Evolutionary conservation across 2,329 filamentous ascomycete genomes (phyloP).

Genomic region (Hypoxylon sp.): DNA sequence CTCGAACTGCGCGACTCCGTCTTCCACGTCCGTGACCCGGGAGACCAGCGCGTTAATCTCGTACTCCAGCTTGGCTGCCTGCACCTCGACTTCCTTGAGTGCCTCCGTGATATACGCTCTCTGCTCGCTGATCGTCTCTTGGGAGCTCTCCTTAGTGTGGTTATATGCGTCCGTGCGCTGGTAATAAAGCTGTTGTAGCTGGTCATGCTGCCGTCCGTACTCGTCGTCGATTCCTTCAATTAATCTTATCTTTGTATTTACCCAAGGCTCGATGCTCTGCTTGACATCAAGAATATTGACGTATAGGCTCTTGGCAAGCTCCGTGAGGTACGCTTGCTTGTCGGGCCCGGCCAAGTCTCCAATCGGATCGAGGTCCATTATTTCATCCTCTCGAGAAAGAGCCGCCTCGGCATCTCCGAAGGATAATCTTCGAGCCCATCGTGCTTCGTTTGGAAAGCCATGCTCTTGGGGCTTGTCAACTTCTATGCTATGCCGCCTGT

Average conservation of each 20-base stretch:
- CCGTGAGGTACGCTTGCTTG: constrained; percentile 52
- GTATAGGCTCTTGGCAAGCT: constrained; percentile 68
- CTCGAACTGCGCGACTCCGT: constrained; percentile 83
- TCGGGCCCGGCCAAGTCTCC: constrained; percentile 43
- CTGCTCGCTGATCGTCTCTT: constrained; percentile 77
- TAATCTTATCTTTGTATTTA: constrained; percentile 64
- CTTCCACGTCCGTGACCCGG: constrained; percentile 88
- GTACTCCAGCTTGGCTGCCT: constrained; percentile 90
- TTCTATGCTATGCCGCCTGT: constrained; percentile 71
- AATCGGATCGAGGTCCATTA: constrained; percentile 58
- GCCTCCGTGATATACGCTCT: constrained; percentile 75
- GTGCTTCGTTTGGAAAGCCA: constrained; percentile 63
- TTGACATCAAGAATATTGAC: constrained; percentile 64
- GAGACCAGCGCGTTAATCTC: constrained; percentile 84
- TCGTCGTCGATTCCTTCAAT: constrained; percentile 71
- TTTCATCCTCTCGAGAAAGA: constrained; percentile 73
- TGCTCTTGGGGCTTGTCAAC: constrained; percentile 49
- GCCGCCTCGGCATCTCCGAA: constrained; percentile 82
- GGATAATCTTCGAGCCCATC: constrained; percentile 78
- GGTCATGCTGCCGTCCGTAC: constrained; percentile 72
- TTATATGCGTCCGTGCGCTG: constrained; percentile 78
- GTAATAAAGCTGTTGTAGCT: constrained; percentile 75
- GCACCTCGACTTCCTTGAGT: constrained; percentile 81
- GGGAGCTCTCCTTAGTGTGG: constrained; percentile 72
- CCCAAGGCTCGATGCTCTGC: constrained; percentile 70